Conservation (phyloP, 2,329 filamentous ascomycete genomes). For the Trichophyton verrucosum region DNA sequence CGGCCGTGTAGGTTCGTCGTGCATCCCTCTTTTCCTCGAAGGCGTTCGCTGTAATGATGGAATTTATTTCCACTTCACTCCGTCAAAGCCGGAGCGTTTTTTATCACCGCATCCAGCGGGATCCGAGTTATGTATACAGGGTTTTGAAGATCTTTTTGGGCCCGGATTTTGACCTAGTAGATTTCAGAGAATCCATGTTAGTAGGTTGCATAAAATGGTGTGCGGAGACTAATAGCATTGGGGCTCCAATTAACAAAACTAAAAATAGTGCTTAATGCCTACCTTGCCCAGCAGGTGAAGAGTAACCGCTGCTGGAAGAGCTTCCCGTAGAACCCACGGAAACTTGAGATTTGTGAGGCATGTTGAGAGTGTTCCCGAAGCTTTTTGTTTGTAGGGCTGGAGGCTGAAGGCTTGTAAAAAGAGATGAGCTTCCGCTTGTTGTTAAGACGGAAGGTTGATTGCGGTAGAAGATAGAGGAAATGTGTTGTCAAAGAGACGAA, state of each 20-base stretch:
- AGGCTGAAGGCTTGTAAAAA: background rate
- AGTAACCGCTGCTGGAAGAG: background rate
- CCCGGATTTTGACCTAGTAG: background rate
- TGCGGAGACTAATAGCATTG: background rate
- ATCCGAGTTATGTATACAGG: background rate
- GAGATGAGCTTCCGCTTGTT: background rate
- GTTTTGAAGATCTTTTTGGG: background rate
- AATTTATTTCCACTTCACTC: background rate
- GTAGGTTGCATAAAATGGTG: background rate
- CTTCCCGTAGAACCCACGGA: background rate
- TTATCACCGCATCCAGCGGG: background rate
- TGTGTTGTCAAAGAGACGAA: background rate
- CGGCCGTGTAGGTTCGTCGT: background rate
- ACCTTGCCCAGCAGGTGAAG: background rate
- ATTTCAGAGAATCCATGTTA: background rate
- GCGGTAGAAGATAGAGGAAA: background rate
- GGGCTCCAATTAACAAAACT: background rate
- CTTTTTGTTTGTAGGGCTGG: background rate
- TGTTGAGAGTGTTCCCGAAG: background rate
- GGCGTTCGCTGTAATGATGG: background rate
- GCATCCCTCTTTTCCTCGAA: no score
- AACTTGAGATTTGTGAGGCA: conserved; percentile 1
- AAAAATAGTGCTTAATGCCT: background rate
- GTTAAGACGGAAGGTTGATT: background rate
- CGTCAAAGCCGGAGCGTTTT: background rate